Base-by-base conservation (phyloP, 495 filamentous ascomycete species). In the Annulohypoxylon maeteangense region DNA sequence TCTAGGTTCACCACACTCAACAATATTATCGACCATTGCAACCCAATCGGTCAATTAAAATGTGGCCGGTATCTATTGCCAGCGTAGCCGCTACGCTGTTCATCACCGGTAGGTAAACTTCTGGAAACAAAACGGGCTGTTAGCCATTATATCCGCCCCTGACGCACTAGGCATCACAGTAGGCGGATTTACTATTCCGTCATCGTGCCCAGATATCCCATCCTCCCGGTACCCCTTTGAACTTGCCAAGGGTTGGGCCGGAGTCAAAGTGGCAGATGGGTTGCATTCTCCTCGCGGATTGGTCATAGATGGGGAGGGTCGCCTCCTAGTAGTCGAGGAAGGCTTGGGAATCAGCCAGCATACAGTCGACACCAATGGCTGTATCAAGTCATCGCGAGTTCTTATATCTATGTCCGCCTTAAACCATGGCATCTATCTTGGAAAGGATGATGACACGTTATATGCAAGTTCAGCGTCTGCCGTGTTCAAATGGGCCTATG, bases 351-450 rank as follows among this genome's bases (percentile, higher is more conserved):
- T 93, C 67, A 80, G 75, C 1, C 85, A 82, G 29, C 73, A 91
- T 48, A 78, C 67, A 2, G 75, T 92, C 27, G 71, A 81, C 12
- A 84, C 83, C 22, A 76, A 83, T 16, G 84, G 82, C 20, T 79
- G 77, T 36, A 79, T 64, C 20, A 67, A 22, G 7, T 62, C n/a
- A 44, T 57, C 54, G 0, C 65, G 62, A 7, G n/a, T 36, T 10
- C 29, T 72, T 40, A 34, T 69, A n/a, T 47, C 56, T 1, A 40
- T 51, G 29, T 0, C 59, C n/a, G 29, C 50, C 42, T 75, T 84
- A 34, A 84, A 77, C 70, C 91, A 93, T 72, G 91, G 91, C 14
- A 83, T 93, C 31, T 85, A 87, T 32, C 71, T 93, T 25, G 90
- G 88, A 1, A 55, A 62, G 3, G 88, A 92, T 74, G 89, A 89